Percentiles rank a stretch among this genome's conserved stretches.
Conservation (phyloP, 2,329 filamentous ascomycete species). For the Talaromyces albobiverticillius region DNA sequence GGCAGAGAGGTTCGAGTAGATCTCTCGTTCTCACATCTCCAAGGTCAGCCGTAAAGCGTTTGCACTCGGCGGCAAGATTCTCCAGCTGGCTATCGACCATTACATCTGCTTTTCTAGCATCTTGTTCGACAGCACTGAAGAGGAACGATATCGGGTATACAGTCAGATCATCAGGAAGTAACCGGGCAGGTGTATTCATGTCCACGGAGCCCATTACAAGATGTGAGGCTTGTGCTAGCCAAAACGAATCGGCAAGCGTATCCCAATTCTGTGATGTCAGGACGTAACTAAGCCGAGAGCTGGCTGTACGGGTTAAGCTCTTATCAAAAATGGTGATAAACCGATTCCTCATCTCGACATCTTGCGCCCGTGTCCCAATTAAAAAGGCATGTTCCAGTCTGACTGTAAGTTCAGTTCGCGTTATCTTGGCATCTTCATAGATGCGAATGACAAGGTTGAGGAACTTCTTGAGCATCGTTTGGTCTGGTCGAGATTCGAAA, state of each 20-base stretch:
- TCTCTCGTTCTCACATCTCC: constrained; percentile 85
- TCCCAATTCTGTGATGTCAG: constrained; percentile 96
- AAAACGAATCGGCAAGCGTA: constrained; percentile 89
- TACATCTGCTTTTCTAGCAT: constrained; percentile 58
- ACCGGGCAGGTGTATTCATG: constrained; percentile 71
- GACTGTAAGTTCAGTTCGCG: constrained; percentile 90
- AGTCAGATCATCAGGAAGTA: constrained; percentile 82
- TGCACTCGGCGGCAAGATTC: constrained; percentile 70
- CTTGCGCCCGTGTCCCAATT: constrained; percentile 86
- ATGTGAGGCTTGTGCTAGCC: constrained; percentile 93
- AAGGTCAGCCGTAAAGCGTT: constrained; percentile 78
- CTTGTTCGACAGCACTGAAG: constrained; percentile 70
- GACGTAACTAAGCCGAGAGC: constrained; percentile 83
- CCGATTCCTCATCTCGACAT: constrained; percentile 93
- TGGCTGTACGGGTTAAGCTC: constrained; percentile 88
- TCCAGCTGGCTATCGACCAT: constrained; percentile 85
- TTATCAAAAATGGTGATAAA: constrained; percentile 97
- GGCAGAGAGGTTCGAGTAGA: constrained; percentile 81
- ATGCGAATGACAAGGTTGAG: constrained; percentile 94
- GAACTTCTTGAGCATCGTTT: constrained; percentile 86
- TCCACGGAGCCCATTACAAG: constrained; percentile 89
- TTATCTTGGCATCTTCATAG: constrained; percentile 96
- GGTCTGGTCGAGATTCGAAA: constrained; percentile 82
- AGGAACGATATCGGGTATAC: constrained; percentile 71
- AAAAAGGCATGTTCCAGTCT: constrained; percentile 97